phyloP scores from a whole-genome alignment of 805 yeast species.

The Starmerella lactis-condensi region DNA sequence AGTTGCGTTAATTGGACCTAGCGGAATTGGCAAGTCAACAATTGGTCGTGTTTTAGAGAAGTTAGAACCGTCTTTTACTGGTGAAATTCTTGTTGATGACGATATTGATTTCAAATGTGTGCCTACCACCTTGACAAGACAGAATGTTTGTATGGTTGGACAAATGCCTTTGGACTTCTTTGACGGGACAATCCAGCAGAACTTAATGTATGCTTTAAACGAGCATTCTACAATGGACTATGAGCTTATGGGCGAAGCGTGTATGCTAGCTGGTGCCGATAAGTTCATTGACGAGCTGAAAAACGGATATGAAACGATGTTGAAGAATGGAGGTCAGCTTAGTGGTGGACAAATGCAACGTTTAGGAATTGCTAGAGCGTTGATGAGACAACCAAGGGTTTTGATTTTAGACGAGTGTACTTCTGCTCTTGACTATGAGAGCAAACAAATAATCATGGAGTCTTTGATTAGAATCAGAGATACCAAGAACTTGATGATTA shows the following conservation, averaged over 20 bases:
- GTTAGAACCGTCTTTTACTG: slow-evolving; percentile 29
- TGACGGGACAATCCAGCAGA: slow-evolving; percentile 55
- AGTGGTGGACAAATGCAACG: slow-evolving; percentile 91
- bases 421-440: slow-evolving; percentile 60
- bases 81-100: slow-evolving; percentile 30
- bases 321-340: slow-evolving; percentile 31
- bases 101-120: slow-evolving; percentile 29
- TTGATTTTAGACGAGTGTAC: slow-evolving; percentile 73
- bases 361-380: slow-evolving; percentile 64
- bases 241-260: slow-evolving; percentile 13
- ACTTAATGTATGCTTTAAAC: slow-evolving; percentile 25
- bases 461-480: slow-evolving; percentile 27
- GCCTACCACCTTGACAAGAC: slow-evolving; percentile 33
- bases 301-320: slow-evolving; percentile 37
- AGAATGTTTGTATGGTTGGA: slow-evolving; percentile 46
- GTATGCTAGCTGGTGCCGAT: slow-evolving; percentile 33
- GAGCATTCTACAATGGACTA: background rate
- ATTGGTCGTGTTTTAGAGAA: slow-evolving; percentile 38
- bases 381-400: slow-evolving; percentile 48
- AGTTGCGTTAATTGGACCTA: slow-evolving; percentile 59
- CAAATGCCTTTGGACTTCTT: slow-evolving; percentile 51
- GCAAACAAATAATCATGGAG: slow-evolving; percentile 32
- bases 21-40: slow-evolving; percentile 89
- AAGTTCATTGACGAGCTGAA: slow-evolving; percentile 36
- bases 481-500: slow-evolving; percentile 28